phyloP scores from a whole-genome alignment of 116 monocot species.

The Dioscorea cayenensis region DNA sequence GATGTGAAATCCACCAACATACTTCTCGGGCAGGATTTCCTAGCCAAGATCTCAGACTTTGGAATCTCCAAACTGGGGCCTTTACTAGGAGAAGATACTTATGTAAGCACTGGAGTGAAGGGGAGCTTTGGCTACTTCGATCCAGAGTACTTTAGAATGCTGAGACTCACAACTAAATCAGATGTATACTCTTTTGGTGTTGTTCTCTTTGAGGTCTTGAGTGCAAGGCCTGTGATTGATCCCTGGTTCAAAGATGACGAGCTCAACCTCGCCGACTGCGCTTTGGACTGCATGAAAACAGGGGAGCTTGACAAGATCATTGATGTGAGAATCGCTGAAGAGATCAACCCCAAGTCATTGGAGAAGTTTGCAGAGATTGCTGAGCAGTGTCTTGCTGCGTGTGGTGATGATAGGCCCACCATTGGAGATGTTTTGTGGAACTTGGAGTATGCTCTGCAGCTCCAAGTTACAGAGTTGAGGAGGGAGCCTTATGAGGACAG shows the following conservation, averaged over 20 bases:
- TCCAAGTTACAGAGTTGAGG: too few relatives aligned
- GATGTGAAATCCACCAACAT: conserved; percentile 44
- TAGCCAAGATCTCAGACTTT: conserved; percentile 38
- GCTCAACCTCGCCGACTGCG: conserved; percentile 10
- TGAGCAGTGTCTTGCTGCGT: too few relatives aligned
- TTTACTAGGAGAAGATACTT: conserved; percentile 15
- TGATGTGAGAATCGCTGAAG: too few relatives aligned
- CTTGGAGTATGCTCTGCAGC: too few relatives aligned
- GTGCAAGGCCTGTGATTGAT: conserved; percentile 28
- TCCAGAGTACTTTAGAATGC: conserved; percentile 34
- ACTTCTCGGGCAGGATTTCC: conserved; percentile 15
- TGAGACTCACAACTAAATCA: conserved; percentile 30
- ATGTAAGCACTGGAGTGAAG: conserved; percentile 33
- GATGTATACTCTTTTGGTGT: conserved; percentile 46
- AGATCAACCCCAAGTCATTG: too few relatives aligned
- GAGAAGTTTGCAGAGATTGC: too few relatives aligned
- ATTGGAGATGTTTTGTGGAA: too few relatives aligned
- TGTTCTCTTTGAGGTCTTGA: conserved; percentile 29
- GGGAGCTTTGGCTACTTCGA: conserved; percentile 42
- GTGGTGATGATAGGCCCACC: too few relatives aligned
- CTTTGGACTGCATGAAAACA: too few relatives aligned
- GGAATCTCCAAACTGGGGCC: conserved; percentile 30
- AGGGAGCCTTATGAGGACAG: too few relatives aligned
- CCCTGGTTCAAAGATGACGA: conserved; percentile 1
- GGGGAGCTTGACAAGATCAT: too few relatives aligned